A percentile compares a stretch with the other conserved stretches of the same genome.
Conservation (phyloP, 306 rosid species). For the Ziziphus jujuba region DNA sequence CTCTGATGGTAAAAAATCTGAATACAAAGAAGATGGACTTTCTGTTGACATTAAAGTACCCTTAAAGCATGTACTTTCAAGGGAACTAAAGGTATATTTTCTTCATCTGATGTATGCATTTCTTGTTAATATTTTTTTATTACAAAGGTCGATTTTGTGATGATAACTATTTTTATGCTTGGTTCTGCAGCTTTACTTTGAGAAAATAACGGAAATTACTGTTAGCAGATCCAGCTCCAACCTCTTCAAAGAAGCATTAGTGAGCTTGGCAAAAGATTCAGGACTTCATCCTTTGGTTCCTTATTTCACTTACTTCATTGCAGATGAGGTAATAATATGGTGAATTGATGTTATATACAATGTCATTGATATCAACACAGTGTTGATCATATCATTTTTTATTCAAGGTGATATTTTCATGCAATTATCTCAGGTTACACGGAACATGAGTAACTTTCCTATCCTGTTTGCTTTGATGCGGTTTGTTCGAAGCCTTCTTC, state of each 20-base stretch:
- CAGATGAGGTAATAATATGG: slow-evolving; percentile 67
- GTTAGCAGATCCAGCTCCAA: slow-evolving; percentile 57
- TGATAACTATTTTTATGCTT: slow-evolving; percentile 30
- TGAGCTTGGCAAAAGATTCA: slow-evolving; percentile 77
- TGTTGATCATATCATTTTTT: slow-evolving; percentile 10
- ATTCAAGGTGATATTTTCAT: slow-evolving; percentile 28
- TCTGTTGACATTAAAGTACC: slow-evolving; percentile 70
- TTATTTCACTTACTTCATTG: slow-evolving; percentile 66
- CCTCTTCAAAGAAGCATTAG: slow-evolving; percentile 62
- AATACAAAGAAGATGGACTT: slow-evolving; percentile 74
- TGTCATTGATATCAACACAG: slow-evolving; percentile 8
- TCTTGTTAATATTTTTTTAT: slow-evolving; percentile 20
- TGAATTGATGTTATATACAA: slow-evolving; percentile 9
- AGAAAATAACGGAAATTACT: slow-evolving; percentile 62
- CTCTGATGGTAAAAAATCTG: slow-evolving; percentile 59
- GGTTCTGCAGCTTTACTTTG: slow-evolving; percentile 76
- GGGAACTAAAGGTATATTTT: slow-evolving; percentile 71
- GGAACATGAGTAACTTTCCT: slow-evolving; percentile 49
- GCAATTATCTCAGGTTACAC: slow-evolving; percentile 57
- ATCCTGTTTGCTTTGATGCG: slow-evolving; percentile 76
- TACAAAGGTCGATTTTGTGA: slow-evolving; percentile 4
- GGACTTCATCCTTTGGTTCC: slow-evolving; percentile 94
- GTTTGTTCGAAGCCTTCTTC: slow-evolving; percentile 71
- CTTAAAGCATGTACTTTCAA: slow-evolving; percentile 67
- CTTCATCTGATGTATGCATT: slow-evolving; percentile 16